Conservation (phyloP, 2,329 filamentous ascomycete species). For the Fusarium compactum region DNA sequence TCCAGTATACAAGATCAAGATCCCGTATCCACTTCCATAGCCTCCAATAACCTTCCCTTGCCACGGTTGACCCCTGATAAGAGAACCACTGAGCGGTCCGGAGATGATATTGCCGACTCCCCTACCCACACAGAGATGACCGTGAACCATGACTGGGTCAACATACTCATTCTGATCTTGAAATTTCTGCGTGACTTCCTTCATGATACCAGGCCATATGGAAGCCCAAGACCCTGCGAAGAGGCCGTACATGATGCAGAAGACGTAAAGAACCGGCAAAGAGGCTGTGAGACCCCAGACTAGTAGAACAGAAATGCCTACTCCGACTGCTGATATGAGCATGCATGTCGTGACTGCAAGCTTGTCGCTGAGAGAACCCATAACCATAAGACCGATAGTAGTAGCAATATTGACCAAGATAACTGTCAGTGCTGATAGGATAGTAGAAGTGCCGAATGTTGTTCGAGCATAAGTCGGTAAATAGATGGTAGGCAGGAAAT, state of each 20-base stretch:
- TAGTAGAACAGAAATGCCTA: slow-evolving; percentile 64
- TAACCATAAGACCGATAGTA: slow-evolving; percentile 63
- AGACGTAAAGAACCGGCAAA: slow-evolving; percentile 65
- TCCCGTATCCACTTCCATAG: slow-evolving; percentile 65
- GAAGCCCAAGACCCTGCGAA: slow-evolving; percentile 71
- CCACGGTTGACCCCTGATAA: slow-evolving; percentile 60
- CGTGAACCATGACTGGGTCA: slow-evolving; percentile 65
- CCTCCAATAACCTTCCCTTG: slow-evolving; percentile 54
- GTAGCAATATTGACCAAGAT: slow-evolving; percentile 67
- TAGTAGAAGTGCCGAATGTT: slow-evolving; percentile 58
- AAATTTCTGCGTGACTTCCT: slow-evolving; percentile 47
- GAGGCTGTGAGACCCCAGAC: slow-evolving; percentile 68
- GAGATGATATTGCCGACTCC: slow-evolving; percentile 69
- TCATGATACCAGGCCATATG: slow-evolving; percentile 68
- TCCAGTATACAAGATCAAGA: slow-evolving; percentile 68
- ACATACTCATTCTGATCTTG: slow-evolving; percentile 18
- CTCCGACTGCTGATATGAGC: slow-evolving; percentile 65
- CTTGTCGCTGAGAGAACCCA: slow-evolving; percentile 60
- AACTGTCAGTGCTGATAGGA: slow-evolving; percentile 63
- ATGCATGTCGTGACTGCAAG: slow-evolving; percentile 62
- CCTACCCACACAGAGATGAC: slow-evolving; percentile 65
- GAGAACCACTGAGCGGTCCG: slow-evolving; percentile 64
- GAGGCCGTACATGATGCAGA: slow-evolving; percentile 72
- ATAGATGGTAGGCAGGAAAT: slow-evolving; percentile 70
- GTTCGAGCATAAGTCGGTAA: slow-evolving; percentile 65